These are phyloP conservation scores for Phaeolepiota aurea DNA, from an alignment of 768 basidiomycete species.

Conservation along the genomic window DNA sequence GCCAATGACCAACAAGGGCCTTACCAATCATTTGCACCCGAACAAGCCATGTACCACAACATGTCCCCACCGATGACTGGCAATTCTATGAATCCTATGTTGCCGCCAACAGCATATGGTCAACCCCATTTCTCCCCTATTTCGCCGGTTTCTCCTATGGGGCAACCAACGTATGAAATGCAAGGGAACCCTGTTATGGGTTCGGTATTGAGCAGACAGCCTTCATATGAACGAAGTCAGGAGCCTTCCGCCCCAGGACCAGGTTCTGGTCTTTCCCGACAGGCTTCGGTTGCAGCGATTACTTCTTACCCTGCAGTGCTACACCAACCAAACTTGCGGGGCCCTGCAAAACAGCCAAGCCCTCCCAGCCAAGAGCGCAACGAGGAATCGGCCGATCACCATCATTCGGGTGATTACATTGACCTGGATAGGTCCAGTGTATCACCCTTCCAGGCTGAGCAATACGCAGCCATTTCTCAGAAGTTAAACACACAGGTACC, in stretches of 20 bases:
- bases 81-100: constrained; percentile 28
- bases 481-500: constrained; percentile 38
- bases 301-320: too few species aligned
- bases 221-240: constrained; percentile 12
- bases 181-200: too few species aligned
- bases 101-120: constrained; percentile 22
- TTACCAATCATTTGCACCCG: constrained; percentile 24
- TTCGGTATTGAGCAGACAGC: constrained; percentile 12
- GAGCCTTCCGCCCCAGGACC: too few species aligned
- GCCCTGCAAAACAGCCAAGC: background rate
- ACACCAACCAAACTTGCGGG: too few species aligned
- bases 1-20: constrained; percentile 7
- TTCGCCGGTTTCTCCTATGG: constrained; percentile 7
- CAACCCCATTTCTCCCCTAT: constrained; percentile 22
- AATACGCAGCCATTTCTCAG: constrained; percentile 65
- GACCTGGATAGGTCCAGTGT: constrained; percentile 63
- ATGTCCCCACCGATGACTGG: constrained; percentile 13
- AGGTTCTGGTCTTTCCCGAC: too few species aligned
- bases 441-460: constrained; percentile 67
- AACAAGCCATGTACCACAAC: constrained; percentile 20
- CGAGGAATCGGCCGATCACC: too few species aligned
- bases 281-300: too few species aligned
- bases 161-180: too few species aligned
- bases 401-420: constrained; percentile 42
- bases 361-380: constrained; percentile 5